Conservation (phyloP, 2,329 filamentous ascomycete genomes). For the Fusarium heterosporum region DNA sequence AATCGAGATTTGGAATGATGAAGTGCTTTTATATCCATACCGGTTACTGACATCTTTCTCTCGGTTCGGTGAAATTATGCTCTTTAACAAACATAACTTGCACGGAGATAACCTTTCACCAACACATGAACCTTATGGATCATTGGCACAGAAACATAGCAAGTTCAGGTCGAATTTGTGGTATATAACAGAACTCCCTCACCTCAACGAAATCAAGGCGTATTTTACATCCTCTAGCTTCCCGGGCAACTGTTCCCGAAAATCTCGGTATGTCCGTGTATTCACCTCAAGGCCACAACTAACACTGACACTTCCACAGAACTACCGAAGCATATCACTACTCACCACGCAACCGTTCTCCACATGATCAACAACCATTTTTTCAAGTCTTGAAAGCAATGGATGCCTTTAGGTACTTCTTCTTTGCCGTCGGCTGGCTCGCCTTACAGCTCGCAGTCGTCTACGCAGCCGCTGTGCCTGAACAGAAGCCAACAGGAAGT, state of each 20-base stretch:
- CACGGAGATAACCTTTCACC: neutral
- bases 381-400: neutral
- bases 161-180: neutral
- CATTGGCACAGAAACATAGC: neutral
- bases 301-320: neutral
- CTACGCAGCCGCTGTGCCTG: neutral
- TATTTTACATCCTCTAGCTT: neutral
- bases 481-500: neutral
- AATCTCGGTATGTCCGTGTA: neutral
- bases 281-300: neutral
- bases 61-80: too few species aligned
- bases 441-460: neutral
- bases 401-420: neutral
- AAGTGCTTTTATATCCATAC: too few species aligned
- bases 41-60: too few species aligned
- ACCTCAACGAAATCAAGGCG: neutral
- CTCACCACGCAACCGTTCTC: neutral
- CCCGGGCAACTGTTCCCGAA: neutral
- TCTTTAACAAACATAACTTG: too few species aligned
- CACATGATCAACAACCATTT: neutral
- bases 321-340: neutral
- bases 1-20: too few species aligned
- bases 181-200: neutral
- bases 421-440: neutral
- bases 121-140: neutral